These are phyloP conservation scores for Phytophthora pisi DNA, from an alignment of 352 stramenopile species.

Conservation along the genomic window DNA sequence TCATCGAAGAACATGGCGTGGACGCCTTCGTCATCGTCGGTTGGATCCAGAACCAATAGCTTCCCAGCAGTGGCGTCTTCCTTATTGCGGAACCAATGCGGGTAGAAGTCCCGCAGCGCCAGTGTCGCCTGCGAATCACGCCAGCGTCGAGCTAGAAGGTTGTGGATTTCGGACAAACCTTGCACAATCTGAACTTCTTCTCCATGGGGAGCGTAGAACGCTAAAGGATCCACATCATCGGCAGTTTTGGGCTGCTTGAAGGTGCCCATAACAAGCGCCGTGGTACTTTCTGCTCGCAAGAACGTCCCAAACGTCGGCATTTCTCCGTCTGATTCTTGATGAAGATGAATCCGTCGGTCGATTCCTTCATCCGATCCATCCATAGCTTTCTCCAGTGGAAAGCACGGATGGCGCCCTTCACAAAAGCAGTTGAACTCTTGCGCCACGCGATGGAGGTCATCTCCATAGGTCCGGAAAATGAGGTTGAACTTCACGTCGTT, in stretches of 20 bases:
- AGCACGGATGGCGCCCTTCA: slow-evolving; percentile 65
- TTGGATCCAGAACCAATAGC: slow-evolving; percentile 52
- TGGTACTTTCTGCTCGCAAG: slow-evolving; percentile 51
- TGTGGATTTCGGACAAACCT: slow-evolving; percentile 55
- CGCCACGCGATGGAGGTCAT: slow-evolving; percentile 71
- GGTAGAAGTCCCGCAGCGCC: slow-evolving; percentile 80
- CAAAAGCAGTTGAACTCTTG: slow-evolving; percentile 85
- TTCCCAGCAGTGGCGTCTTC: slow-evolving; percentile 64
- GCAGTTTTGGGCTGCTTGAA: slow-evolving; percentile 59
- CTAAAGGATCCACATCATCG: slow-evolving; percentile 27
- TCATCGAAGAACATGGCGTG: slow-evolving; percentile 84
- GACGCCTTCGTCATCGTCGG: slow-evolving; percentile 28
- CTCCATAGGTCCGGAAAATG: slow-evolving; percentile 78
- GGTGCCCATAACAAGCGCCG: slow-evolving; percentile 72
- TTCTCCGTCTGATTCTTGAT: slow-evolving; percentile 9
- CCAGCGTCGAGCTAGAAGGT: slow-evolving; percentile 59
- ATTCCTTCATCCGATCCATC: slow-evolving; percentile 55
- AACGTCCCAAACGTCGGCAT: slow-evolving; percentile 68
- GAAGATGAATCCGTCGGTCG: slow-evolving; percentile 62
- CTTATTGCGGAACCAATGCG: slow-evolving; percentile 65
- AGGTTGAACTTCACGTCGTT: slow-evolving; percentile 65
- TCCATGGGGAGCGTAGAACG: slow-evolving; percentile 43
- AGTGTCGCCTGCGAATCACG: slow-evolving; percentile 57
- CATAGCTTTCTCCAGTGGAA: slow-evolving; percentile 53
- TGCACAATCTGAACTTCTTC: slow-evolving; percentile 33